Base-by-base conservation (phyloP, 2,329 filamentous ascomycete species). In the Xylaria sp. region DNA sequence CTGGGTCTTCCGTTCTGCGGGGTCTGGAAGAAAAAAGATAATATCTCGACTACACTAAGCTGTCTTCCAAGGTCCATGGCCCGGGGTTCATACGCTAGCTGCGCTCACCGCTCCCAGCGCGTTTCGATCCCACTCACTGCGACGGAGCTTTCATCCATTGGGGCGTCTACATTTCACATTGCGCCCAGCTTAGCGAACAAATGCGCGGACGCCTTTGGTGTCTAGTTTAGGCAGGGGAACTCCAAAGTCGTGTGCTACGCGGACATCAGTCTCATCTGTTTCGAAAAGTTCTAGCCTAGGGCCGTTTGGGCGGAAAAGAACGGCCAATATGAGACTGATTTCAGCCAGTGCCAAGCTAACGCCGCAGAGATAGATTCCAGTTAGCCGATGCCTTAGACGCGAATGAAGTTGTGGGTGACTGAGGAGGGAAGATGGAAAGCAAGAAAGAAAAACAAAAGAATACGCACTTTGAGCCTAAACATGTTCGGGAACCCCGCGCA, bases 401-500 rank as follows among this genome's bases (percentile, higher is more conserved):
- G 18, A 23, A 46, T 10, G 39, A 37, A 32, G 8, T 46, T 13
- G 20, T 15, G 23, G 32, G n/a, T 28, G 12, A 44, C 25, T 54
- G 50, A 58, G 6, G 8, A 15, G 10, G 23, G 15, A 20, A 34
- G 2, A 52, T 13, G 18, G 34, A 39, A 25, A n/a, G 15, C 23
- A 20, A 34, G 2, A 52, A n/a, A 20, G 34, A 37, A 4, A 28
- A 25, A n/a, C 9, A 48, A 34, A 63, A 34, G 25, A 18, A 12
- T 15, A 48, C 64, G 13, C 23, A 70, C 68, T 74, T 70, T 15
- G 67, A 70, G 15, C 72, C 72, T 41, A 74, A 39, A 32, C 72
- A 74, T 41, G 62, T 70, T 52, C 70, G 50, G 3, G 72, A 72
- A 15, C 72, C 72, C 44, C 66, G 65, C n/a, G 59, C 20, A 9